Percentiles rank a stretch among this genome's conserved stretches.
Conservation (phyloP, 2,329 filamentous ascomycete genomes). For the Diaporthe eres region DNA sequence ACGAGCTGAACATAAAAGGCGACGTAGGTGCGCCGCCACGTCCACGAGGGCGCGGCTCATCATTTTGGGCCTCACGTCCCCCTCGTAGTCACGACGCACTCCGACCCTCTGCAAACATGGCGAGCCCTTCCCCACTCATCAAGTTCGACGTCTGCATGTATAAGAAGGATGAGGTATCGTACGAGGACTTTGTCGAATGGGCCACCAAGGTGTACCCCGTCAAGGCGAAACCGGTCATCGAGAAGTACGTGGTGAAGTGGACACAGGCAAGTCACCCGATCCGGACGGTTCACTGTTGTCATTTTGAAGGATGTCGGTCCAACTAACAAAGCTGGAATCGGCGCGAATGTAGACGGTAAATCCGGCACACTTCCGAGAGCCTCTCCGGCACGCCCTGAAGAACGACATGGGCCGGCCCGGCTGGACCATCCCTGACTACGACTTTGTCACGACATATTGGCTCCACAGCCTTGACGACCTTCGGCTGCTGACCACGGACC, state of each 20-base stretch:
- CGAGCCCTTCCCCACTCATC: not conserved
- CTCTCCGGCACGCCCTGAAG: slow-evolving; percentile 23
- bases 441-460: slow-evolving; percentile 30
- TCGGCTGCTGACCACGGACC: slow-evolving; percentile 4
- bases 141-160: slow-evolving; percentile 33
- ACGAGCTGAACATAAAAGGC: slow-evolving; percentile 2
- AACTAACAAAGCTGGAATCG: not conserved
- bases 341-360: not conserved
- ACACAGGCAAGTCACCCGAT: slow-evolving; percentile 10
- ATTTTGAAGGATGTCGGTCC: no score
- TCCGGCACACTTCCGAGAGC: slow-evolving; percentile 25
- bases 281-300: no score
- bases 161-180: slow-evolving; percentile 6
- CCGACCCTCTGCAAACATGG: not conserved
- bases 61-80: not conserved
- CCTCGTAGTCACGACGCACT: not conserved
- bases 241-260: slow-evolving; percentile 29
- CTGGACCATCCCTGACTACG: slow-evolving; percentile 21
- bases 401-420: slow-evolving; percentile 26
- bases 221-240: slow-evolving; percentile 6
- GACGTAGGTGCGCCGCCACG: no score
- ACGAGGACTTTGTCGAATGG: slow-evolving; percentile 23
- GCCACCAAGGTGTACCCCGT: slow-evolving; percentile 23
- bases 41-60: no score
- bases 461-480: slow-evolving; percentile 25